These are phyloP conservation scores for Naegleria fowleri DNA, from an alignment of 208 protist species.

Conservation along the genomic window DNA sequence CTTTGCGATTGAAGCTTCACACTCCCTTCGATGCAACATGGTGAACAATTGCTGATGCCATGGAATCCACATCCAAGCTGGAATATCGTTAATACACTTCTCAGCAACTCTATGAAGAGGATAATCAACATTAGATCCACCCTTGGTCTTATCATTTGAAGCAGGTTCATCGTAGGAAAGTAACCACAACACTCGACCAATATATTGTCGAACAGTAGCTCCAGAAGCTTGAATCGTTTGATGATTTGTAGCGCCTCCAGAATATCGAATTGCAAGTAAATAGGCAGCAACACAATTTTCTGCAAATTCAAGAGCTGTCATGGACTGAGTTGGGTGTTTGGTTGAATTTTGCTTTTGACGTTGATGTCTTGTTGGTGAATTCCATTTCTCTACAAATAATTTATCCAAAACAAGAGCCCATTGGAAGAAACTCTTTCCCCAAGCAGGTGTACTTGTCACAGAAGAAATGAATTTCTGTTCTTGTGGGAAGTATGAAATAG, in stretches of 20 bases:
- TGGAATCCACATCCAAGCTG: conserved; percentile 33
- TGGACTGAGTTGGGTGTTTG: not conserved
- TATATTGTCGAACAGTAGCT: not conserved
- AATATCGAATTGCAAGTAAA: conserved; percentile 6
- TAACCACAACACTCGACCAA: conserved; percentile 4
- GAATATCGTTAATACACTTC: conserved; percentile 21
- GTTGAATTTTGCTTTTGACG: not conserved
- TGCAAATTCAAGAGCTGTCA: not conserved
- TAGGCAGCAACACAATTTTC: conserved; percentile 1
- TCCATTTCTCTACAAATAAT: not conserved
- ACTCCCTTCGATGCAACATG: not conserved
- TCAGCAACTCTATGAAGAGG: not conserved
- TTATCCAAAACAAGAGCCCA: conserved; percentile 6
- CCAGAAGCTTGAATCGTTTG: not conserved
- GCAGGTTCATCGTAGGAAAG: not conserved
- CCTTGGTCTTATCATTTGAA: not conserved
- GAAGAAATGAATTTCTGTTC: not conserved
- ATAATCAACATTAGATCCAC: not conserved
- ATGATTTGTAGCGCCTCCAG: not conserved
- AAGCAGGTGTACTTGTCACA: not conserved
- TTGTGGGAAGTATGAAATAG: not conserved
- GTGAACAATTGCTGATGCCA: conserved; percentile 2
- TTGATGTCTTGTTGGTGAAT: not conserved
- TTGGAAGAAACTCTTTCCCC: not conserved
- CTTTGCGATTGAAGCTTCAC: not conserved